Conservation (phyloP, 1,284 basidiomycete genomes). For the Puccinia sorghi region DNA sequence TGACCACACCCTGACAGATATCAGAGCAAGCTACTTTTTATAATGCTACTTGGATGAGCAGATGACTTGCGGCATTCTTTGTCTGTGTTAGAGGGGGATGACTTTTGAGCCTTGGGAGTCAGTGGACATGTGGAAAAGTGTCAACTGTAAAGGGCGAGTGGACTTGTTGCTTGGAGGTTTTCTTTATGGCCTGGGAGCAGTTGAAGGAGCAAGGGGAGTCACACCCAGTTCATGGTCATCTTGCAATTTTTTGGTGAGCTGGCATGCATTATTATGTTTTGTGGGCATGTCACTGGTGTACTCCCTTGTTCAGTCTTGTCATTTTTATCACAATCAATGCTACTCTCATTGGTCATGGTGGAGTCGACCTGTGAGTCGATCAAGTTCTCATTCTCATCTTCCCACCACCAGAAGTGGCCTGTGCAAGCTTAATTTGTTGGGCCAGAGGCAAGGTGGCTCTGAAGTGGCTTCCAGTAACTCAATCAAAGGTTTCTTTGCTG, state of each 20-base stretch:
- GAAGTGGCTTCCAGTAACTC: conserved; percentile 43
- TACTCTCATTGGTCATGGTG: conserved; percentile 24
- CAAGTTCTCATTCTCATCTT: conserved; percentile 15
- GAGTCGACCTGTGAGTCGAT: conserved; percentile 8
- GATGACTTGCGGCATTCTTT: too few relatives aligned
- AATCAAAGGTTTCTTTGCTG: conserved; percentile 43
- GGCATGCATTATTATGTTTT: background rate
- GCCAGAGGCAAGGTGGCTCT: conserved; percentile 39
- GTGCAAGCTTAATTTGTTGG: conserved; percentile 45
- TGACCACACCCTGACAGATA: too few relatives aligned
- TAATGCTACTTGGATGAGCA: too few relatives aligned
- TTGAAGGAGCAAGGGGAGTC: background rate
- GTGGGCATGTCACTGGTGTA: conserved; percentile 28
- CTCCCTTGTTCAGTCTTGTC: conserved; percentile 35
- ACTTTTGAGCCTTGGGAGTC: too few relatives aligned
- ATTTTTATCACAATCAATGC: conserved; percentile 40
- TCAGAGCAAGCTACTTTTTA: too few relatives aligned
- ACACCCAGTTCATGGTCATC: background rate
- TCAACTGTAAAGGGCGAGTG: too few relatives aligned
- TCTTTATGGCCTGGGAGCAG: background rate
- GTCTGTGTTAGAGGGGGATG: too few relatives aligned
- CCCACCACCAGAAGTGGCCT: conserved; percentile 12
- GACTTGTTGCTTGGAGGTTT: background rate
- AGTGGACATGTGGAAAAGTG: too few relatives aligned
- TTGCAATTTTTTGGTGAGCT: background rate